phyloP scores from a whole-genome alignment of 306 rosid genomes.

The Medicago arabica region DNA sequence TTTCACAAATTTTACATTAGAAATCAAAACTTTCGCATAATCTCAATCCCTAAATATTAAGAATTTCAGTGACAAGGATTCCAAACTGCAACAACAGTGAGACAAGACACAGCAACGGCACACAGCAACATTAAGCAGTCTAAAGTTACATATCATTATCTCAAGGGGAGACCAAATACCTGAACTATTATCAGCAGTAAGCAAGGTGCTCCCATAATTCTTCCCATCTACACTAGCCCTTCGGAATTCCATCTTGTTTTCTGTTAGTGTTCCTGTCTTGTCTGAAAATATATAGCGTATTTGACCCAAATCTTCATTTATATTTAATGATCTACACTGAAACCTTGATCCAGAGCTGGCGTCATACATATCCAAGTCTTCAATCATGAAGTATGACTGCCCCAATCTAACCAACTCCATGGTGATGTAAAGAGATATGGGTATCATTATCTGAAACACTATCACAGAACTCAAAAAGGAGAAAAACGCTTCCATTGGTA shows the following conservation, averaged over 20 bases:
- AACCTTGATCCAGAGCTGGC: slow-evolving; percentile 76
- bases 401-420: slow-evolving; percentile 98
- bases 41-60: slow-evolving; percentile 27
- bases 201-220: slow-evolving; percentile 63
- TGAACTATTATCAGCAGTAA: slow-evolving; percentile 46
- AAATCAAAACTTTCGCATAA: slow-evolving; percentile 6
- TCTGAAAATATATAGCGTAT: slow-evolving; percentile 92
- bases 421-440: slow-evolving; percentile 94
- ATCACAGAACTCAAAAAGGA: slow-evolving; percentile 94
- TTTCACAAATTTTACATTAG: slow-evolving; percentile 29
- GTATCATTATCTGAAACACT: slow-evolving; percentile 99
- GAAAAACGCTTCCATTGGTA: slow-evolving; percentile 87
- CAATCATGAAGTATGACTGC: slow-evolving; percentile 98
- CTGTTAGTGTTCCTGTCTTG: slow-evolving; percentile 97
- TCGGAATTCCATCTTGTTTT: slow-evolving; percentile 95
- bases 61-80: slow-evolving; percentile 17
- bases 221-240: slow-evolving; percentile 83
- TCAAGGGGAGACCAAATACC: slow-evolving; percentile 52
- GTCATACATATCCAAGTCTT: slow-evolving; percentile 77
- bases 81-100: slow-evolving; percentile 27
- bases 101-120: slow-evolving; percentile 27
- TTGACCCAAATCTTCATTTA: slow-evolving; percentile 98
- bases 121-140: slow-evolving; percentile 21
- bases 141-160: slow-evolving; percentile 21
- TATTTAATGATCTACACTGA: slow-evolving; percentile 98